phyloP scores from a whole-genome alignment of 441 rosid species.

The Kokia cookei region DNA sequence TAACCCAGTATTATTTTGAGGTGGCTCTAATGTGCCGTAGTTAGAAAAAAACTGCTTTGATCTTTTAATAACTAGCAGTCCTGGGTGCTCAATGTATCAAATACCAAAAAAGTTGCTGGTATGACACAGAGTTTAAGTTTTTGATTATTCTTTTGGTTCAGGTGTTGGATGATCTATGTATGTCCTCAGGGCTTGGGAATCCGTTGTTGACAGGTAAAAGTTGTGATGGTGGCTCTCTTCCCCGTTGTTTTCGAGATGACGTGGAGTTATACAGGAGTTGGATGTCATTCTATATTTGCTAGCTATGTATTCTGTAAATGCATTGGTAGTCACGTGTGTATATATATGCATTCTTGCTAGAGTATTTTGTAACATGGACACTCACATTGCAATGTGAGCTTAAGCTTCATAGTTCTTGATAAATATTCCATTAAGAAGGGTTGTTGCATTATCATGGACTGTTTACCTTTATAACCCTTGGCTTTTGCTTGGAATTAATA shows the following conservation, averaged over 20 bases:
- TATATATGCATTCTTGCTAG: background rate
- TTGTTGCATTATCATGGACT: background rate
- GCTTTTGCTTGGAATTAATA: too few relatives aligned
- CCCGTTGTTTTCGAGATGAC: background rate
- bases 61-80: background rate
- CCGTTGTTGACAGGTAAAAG: background rate
- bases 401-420: background rate
- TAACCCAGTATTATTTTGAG: background rate
- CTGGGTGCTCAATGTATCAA: background rate
- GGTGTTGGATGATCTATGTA: slow-evolving; percentile 10
- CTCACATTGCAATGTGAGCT: background rate
- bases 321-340: background rate
- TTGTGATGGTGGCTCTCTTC: background rate
- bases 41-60: background rate
- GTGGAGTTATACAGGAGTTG: background rate
- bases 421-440: background rate
- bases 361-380: background rate
- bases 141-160: slow-evolving; percentile 1
- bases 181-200: background rate
- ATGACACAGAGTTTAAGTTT: background rate
- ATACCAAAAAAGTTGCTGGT: background rate
- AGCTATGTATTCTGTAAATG: slow-evolving; percentile 16
- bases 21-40: background rate
- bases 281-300: background rate
- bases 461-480: too few relatives aligned